These are phyloP conservation scores for Cnidoscolus chayamansa DNA, from an alignment of 441 rosid species.

Conservation along the genomic window DNA sequence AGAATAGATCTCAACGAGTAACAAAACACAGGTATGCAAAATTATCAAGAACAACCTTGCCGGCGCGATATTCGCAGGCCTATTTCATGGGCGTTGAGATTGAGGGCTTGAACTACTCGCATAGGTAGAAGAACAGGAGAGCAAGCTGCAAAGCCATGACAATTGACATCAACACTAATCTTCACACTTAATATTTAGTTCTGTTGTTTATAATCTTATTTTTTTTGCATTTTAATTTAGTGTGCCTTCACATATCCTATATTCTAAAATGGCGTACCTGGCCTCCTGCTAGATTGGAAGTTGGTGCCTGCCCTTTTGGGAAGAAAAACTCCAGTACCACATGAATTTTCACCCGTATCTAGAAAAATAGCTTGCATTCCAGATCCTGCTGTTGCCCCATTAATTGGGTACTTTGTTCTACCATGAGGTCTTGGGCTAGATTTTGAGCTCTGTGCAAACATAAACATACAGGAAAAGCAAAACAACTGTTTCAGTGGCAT, in stretches of 20 bases:
- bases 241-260: neutral
- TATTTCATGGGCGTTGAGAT: conserved; percentile 60
- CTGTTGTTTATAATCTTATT: neutral
- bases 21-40: neutral
- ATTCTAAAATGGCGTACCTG: conserved; percentile 38
- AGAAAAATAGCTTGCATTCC: conserved; percentile 86
- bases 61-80: conserved; percentile 61
- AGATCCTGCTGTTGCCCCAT: conserved; percentile 44
- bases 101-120: conserved; percentile 79
- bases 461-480: neutral
- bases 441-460: conserved; percentile 22
- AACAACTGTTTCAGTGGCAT: neutral
- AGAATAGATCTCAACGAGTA: neutral
- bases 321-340: conserved; percentile 90
- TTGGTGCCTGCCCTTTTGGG: conserved; percentile 44
- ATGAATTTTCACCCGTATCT: conserved; percentile 50
- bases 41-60: conserved; percentile 35
- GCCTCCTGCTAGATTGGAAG: conserved; percentile 38
- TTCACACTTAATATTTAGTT: neutral
- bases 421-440: conserved; percentile 24
- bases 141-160: conserved; percentile 50
- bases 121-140: conserved; percentile 83
- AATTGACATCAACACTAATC: neutral
- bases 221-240: neutral
- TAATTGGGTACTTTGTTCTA: conserved; percentile 29